phyloP scores from a whole-genome alignment of 2,329 filamentous ascomycete species.

The Colletotrichum sp. region DNA sequence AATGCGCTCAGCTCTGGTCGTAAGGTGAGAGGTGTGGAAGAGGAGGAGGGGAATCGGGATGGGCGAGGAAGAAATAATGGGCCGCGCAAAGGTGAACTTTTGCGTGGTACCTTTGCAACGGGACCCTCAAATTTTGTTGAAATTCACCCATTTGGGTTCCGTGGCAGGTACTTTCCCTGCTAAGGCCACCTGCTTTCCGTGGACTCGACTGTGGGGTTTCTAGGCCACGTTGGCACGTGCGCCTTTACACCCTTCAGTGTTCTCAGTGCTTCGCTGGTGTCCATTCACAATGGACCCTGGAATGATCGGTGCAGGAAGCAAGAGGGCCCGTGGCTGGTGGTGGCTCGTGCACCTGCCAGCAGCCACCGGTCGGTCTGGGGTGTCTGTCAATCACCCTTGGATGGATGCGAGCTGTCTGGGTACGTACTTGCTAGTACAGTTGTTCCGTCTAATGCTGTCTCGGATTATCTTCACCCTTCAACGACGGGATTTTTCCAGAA shows the following conservation, averaged over 20 bases:
- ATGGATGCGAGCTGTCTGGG: not conserved
- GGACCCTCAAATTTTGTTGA: slow-evolving; percentile 22
- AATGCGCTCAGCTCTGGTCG: not conserved
- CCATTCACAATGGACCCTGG: slow-evolving; percentile 8
- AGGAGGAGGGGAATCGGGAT: slow-evolving; percentile 19
- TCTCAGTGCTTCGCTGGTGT: not conserved
- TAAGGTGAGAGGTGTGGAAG: not conserved
- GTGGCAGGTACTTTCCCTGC: slow-evolving; percentile 16
- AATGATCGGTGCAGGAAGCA: not conserved
- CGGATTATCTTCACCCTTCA: not conserved
- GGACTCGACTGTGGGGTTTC: slow-evolving; percentile 15
- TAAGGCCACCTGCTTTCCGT: slow-evolving; percentile 15
- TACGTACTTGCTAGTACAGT: not conserved
- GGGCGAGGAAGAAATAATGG: slow-evolving; percentile 13
- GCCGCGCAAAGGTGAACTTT: slow-evolving; percentile 15
- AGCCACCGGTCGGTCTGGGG: not conserved
- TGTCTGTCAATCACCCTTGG: not conserved
- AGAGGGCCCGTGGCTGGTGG: not conserved
- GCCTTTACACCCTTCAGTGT: not conserved
- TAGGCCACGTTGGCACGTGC: slow-evolving; percentile 11
- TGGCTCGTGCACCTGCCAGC: slow-evolving; percentile 2
- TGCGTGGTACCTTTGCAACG: not conserved
- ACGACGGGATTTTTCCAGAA: slow-evolving; percentile 9
- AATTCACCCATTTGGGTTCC: slow-evolving; percentile 23
- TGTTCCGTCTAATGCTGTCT: not conserved